Conservation (phyloP, 2,329 filamentous ascomycete species). For the Colletotrichum phormii region DNA sequence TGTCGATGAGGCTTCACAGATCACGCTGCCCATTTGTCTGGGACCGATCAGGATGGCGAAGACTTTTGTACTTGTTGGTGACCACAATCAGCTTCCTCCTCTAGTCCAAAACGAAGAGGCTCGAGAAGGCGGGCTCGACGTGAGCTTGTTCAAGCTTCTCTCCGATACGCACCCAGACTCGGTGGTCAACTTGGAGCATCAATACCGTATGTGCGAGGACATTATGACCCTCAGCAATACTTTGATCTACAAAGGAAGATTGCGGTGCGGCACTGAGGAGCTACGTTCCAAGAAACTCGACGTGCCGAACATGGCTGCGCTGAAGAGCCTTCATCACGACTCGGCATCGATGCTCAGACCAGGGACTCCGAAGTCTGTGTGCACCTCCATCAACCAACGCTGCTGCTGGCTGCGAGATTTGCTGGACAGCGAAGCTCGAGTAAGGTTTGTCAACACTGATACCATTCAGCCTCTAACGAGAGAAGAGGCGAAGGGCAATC, state of each 20-base stretch:
- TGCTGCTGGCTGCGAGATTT: constrained; percentile 83
- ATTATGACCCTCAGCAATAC: constrained; percentile 95
- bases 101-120: constrained; percentile 94
- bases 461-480: constrained; percentile 70
- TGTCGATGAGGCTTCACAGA: constrained; percentile 97
- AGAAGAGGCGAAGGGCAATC: constrained; percentile 83
- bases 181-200: constrained; percentile 92
- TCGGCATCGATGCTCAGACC: constrained; percentile 55
- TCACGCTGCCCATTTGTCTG: constrained; percentile 93
- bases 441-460: constrained; percentile 93
- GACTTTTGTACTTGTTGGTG: constrained; percentile 94
- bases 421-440: constrained; percentile 76
- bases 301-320: constrained; percentile 73
- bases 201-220: constrained; percentile 98
- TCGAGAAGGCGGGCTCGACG: constrained; percentile 85
- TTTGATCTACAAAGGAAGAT: constrained; percentile 89
- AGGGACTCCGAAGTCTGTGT: constrained; percentile 62
- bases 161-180: constrained; percentile 89
- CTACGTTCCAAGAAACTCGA: constrained; percentile 77
- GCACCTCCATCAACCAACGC: constrained; percentile 59
- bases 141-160: constrained; percentile 93
- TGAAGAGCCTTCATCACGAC: constrained; percentile 71
- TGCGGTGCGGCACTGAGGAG: constrained; percentile 87
- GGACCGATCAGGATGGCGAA: constrained; percentile 93
- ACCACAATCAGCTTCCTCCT: constrained; percentile 95